Base-by-base conservation (phyloP, 805 yeast species). In the Saturnispora sekii region DNA sequence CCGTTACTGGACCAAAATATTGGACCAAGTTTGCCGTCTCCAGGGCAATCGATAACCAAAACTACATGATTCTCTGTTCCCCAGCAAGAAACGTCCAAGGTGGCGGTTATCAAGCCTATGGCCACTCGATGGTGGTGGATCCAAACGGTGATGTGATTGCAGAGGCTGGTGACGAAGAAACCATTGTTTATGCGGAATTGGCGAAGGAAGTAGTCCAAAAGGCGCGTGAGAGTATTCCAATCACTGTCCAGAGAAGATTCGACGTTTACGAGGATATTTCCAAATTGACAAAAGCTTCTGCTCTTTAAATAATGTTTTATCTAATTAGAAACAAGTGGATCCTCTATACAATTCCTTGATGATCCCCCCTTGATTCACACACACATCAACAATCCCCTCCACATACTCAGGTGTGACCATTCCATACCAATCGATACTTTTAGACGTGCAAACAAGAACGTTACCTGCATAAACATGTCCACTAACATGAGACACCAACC, bases 401-500 rank as follows among this genome's bases (percentile, higher is more conserved):
- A 85, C 79, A 38, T 74, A 70, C 5, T 68, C 64, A 0, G 90
- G 87, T 40, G 66, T 63, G 2, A 85, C 87, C 43, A 85, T 66
- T 0, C 94, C 93, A 57, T 84, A 85, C 95, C 95, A 85, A 2
- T 80, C 60, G 12, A 68, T 59, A 38, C 67, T 67, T 30, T 63
- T 57, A 10, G 58, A 60, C 40, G 67, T 67, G 50, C 79, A 77
- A 41, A 74, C 72, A 2, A 84, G 64, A 11, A 86, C 76, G 55
- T 86, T 86, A 0, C 95, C 95, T 1, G 96, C 95, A 61, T 76
- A 86, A 2, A 72, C 84, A 58, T 86, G 96, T 0, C 96, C 96
- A 1, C 95, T 94, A 35, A 86, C 68, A 59, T 86, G 96, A 10
- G 89, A 79, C 0, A 82, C 67, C 6, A 74, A 55, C 0, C 86